These are phyloP conservation scores for Quercus dentata DNA, from an alignment of 306 rosid genomes.

Conservation along the genomic window DNA sequence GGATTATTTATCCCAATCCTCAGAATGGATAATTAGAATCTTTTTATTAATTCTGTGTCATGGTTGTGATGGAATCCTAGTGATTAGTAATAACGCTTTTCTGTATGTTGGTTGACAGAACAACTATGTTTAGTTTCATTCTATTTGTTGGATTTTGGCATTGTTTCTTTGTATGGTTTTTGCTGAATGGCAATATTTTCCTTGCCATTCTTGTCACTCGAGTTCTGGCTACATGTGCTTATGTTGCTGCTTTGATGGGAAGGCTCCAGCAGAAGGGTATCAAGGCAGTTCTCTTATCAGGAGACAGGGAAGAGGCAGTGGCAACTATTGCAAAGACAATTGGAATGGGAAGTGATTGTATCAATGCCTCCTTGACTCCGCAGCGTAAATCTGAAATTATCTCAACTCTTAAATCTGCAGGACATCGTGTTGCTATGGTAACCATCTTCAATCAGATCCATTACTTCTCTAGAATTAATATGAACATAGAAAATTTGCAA, in stretches of 20 bases:
- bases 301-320: constrained; percentile 99
- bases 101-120: background rate
- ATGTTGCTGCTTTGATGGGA: constrained; percentile 33
- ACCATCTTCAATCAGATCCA: constrained; percentile 11
- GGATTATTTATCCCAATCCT: background rate
- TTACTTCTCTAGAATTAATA: background rate
- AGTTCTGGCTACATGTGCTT: constrained; percentile 32
- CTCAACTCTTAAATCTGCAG: constrained; percentile 75
- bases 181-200: constrained; percentile 9
- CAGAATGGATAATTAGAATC: background rate
- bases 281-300: constrained; percentile 77
- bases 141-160: background rate
- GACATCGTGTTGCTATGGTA: constrained; percentile 96
- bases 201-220: constrained; percentile 1
- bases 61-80: background rate
- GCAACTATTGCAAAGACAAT: constrained; percentile 81
- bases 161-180: constrained; percentile 1
- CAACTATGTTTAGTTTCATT: background rate
- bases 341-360: constrained; percentile 65
- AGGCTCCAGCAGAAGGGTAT: constrained; percentile 95
- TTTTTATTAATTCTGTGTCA: background rate
- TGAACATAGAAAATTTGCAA: constrained; percentile 8
- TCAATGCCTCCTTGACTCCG: constrained; percentile 80
- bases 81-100: background rate
- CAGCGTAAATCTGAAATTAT: constrained; percentile 72